A percentile compares a stretch with the other conserved stretches of the same genome.
Conservation (phyloP, 345 rosid genomes). For the Euphorbia pulcherrima region DNA sequence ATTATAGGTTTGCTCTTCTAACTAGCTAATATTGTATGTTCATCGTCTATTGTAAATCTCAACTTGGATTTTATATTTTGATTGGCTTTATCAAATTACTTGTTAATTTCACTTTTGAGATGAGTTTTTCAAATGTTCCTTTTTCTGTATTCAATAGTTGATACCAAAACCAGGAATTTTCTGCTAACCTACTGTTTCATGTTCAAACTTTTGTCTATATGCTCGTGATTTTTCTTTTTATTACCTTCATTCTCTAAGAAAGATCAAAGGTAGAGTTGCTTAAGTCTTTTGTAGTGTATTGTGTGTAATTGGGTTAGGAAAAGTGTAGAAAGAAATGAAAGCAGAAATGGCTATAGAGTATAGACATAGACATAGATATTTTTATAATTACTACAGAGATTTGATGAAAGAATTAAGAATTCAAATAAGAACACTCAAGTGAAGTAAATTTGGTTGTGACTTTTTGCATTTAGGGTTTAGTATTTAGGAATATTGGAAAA, state of each 20-base stretch:
- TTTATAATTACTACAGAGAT: not conserved
- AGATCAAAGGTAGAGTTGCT: not conserved
- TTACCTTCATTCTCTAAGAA: not conserved
- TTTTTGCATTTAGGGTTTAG: not conserved
- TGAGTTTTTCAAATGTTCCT: not conserved
- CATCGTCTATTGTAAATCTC: not conserved
- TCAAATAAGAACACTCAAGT: not conserved
- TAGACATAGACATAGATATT: no score
- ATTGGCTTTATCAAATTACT: not conserved
- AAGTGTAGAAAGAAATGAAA: not conserved
- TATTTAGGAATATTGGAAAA: not conserved
- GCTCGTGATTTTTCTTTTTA: not conserved
- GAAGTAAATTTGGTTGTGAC: not conserved
- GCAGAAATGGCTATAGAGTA: not conserved
- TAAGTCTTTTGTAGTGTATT: not conserved
- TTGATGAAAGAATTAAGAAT: not conserved
- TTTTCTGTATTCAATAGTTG: not conserved
- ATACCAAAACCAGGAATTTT: not conserved
- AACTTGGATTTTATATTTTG: not conserved
- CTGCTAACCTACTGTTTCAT: not conserved
- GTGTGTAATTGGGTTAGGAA: not conserved
- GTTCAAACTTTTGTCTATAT: conserved; percentile 1
- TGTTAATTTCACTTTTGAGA: not conserved
- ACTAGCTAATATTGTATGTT: conserved; percentile 4
- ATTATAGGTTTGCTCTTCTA: no score